A percentile compares a stretch with the other conserved stretches of the same genome.
These are phyloP conservation scores for Prunus persica DNA, from an alignment of 306 rosid species.

Conservation along the genomic window DNA sequence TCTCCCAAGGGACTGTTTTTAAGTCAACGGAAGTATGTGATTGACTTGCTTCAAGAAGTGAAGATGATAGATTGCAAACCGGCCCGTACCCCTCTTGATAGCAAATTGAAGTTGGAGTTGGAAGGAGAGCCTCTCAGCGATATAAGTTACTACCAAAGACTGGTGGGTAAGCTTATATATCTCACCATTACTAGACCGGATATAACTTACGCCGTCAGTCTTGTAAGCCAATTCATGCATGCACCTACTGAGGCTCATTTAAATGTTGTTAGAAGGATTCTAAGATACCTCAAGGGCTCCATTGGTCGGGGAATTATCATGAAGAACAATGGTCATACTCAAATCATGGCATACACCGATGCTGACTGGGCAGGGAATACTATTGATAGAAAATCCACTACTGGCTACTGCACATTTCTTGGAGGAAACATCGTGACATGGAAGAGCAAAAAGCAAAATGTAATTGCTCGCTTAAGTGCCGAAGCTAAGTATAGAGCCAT, in stretches of 20 bases:
- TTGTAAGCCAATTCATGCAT: not conserved
- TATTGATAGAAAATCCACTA: not conserved
- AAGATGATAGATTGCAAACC: not conserved
- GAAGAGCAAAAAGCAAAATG: not conserved
- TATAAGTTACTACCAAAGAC: not conserved
- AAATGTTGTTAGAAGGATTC: not conserved
- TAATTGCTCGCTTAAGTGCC: not conserved
- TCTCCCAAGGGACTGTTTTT: not conserved
- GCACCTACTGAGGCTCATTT: not conserved
- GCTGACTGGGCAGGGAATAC: not conserved
- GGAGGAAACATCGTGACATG: not conserved
- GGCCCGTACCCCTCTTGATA: not conserved
- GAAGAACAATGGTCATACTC: not conserved
- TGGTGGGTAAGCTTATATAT: not conserved
- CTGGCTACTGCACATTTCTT: not conserved
- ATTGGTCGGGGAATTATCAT: not conserved
- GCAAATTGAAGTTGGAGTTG: not conserved
- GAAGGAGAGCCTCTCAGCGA: not conserved
- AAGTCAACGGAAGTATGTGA: not conserved
- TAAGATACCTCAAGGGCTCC: not conserved
- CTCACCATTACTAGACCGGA: not conserved
- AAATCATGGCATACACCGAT: not conserved
- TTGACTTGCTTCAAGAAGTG: not conserved
- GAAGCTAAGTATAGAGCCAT: not conserved
- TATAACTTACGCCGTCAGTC: not conserved